phyloP scores from a whole-genome alignment of 805 yeast genomes.

The Hanseniaspora jakobsenii region DNA sequence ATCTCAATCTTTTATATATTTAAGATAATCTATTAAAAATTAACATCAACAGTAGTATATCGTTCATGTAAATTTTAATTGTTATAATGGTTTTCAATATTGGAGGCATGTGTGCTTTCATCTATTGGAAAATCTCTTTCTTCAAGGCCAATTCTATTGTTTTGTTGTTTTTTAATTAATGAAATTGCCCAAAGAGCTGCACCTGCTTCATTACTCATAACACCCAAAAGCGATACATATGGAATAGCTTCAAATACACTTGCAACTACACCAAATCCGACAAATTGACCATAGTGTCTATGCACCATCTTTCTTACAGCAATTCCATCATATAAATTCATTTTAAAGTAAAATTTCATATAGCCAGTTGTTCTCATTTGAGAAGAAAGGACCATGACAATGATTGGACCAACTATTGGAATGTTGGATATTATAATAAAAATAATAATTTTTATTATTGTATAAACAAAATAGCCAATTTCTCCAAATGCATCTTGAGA shows the following conservation, averaged over 20 bases:
- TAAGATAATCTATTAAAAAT: too few species aligned
- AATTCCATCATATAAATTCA: constrained; percentile 28
- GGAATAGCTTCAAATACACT: constrained; percentile 45
- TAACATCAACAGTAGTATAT: too few species aligned
- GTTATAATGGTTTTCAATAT: too few species aligned
- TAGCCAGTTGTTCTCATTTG: constrained; percentile 24
- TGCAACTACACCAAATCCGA: constrained; percentile 42
- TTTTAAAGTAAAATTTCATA: constrained; percentile 21
- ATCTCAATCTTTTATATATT: too few species aligned
- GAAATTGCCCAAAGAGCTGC: constrained; percentile 54
- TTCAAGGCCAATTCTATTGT: too few species aligned
- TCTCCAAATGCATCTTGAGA: constrained; percentile 18
- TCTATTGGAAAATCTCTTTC: too few species aligned
- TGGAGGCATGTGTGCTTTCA: too few species aligned
- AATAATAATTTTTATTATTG: constrained; percentile 14
- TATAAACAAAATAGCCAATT: constrained; percentile 14
- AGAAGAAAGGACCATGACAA: constrained; percentile 23
- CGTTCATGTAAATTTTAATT: too few species aligned
- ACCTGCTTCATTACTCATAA: constrained; percentile 48
- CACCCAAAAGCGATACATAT: constrained; percentile 39
- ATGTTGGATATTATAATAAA: constrained; percentile 22
- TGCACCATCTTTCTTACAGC: constrained; percentile 29
- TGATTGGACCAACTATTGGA: constrained; percentile 29
- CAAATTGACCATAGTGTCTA: constrained; percentile 31
- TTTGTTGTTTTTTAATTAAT: constrained; percentile 23